Evolutionary conservation across 768 basidiomycete genomes (phyloP), one percentile per base, ranked within the genome.

Genomic region (Podaxis sp.): DNA sequence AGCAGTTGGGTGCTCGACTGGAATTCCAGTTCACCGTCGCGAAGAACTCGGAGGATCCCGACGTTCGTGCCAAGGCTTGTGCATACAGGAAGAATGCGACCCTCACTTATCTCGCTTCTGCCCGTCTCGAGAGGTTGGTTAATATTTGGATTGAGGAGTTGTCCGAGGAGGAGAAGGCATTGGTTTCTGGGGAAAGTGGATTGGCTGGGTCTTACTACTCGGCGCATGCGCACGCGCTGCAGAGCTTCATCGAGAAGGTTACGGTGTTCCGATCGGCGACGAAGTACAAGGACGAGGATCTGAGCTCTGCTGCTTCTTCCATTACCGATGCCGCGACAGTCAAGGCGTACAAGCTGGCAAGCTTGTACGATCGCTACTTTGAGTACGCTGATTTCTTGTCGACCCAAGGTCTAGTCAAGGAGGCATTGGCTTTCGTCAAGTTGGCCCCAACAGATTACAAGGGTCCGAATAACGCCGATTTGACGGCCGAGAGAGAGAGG

Each of bases 221-320:
- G 1, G 87, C 89, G 0, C 92, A 93, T 65, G 93, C 90, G 0
- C 84, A 87, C 28, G 94, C 95, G 2, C 76, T 99, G 46, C 96
- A 98, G 72, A 88, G 90, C 0, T 96, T 99, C 76, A 84, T 99
- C 68, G 97, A 99, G 77, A 99, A 99, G 76, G 95, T 98, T 24
- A 88, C 95, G 1, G 87, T 97, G 46, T 99, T 99, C 85, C 87
- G 93, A 55, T 81, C 85, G 53, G 97, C 96, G 0, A 91, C 92
- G 53, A 80, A 82, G 13, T 96, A 94, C 71, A 79, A 84, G 65
- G 93, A 95, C 69, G 74, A 76, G 15, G 95, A 96, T 65, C 80
- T 98, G 40, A 71, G 74, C 1, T 70, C 74, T 54, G 68, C 74
- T 56, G 67, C 73, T 0, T 64, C 74, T 9, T 22, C 54, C 1